Conservation (phyloP, 768 basidiomycete species). For the Russula lepida region DNA sequence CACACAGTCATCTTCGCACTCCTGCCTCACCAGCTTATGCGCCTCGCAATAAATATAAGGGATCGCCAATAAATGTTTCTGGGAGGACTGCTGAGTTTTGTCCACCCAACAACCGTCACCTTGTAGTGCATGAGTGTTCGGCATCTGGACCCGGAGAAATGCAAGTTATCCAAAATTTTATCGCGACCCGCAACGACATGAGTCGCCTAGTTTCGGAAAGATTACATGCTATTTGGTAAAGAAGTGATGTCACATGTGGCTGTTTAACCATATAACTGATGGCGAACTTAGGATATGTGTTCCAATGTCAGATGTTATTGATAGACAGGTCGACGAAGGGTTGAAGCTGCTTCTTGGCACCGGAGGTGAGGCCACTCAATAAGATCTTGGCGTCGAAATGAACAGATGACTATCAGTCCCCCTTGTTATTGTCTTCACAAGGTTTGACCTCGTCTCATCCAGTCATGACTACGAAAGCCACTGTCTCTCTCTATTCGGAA, state of each 20-base stretch:
- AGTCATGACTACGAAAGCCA: not conserved
- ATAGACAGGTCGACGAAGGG: not conserved
- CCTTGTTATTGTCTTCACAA: constrained; percentile 1
- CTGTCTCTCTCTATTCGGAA: not conserved
- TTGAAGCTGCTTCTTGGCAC: not conserved
- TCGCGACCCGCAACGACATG: not conserved
- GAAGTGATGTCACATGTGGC: not conserved
- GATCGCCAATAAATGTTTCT: not conserved
- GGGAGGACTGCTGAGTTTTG: not conserved
- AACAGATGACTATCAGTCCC: not conserved
- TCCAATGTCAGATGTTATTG: not conserved
- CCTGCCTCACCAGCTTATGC: not conserved
- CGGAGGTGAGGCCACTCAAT: not conserved
- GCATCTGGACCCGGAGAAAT: not conserved
- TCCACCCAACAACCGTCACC: not conserved
- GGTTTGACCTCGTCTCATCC: not conserved
- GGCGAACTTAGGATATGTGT: constrained; percentile 3
- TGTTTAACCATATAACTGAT: not conserved
- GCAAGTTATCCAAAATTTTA: not conserved
- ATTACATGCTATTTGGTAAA: constrained; percentile 11
- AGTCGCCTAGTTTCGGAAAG: not conserved
- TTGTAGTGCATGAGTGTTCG: not conserved
- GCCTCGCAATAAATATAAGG: not conserved
- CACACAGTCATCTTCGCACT: not conserved
- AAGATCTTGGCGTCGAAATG: not conserved